Conservation (phyloP, 2,329 filamentous ascomycete species). For the Ophiocordyceps camponoti-rufipedis region DNA sequence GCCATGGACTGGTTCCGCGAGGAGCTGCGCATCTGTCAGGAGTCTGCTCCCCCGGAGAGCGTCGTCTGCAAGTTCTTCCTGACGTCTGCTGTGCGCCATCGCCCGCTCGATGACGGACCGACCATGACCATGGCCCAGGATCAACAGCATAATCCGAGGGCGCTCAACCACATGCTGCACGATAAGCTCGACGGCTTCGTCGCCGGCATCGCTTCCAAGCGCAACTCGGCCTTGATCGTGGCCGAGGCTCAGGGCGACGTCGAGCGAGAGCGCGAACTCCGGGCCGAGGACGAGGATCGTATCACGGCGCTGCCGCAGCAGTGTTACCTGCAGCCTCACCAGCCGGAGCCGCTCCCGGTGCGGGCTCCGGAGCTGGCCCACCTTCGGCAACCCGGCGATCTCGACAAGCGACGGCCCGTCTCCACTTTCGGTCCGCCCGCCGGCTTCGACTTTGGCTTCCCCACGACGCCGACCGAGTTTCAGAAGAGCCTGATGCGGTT, state of each 20-base stretch:
- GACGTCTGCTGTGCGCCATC: slow-evolving; percentile 41
- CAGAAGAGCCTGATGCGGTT: slow-evolving; percentile 84
- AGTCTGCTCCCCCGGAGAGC: slow-evolving; percentile 72
- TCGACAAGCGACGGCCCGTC: slow-evolving; percentile 23
- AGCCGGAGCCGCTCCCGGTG: slow-evolving; percentile 6
- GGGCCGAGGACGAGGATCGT: slow-evolving; percentile 66
- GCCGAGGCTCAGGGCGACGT: slow-evolving; percentile 65
- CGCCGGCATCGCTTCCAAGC: slow-evolving; percentile 69
- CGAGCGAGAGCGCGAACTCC: slow-evolving; percentile 62
- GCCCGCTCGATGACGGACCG: slow-evolving; percentile 19
- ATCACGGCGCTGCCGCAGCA: slow-evolving; percentile 64
- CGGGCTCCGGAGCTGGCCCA: slow-evolving; percentile 37
- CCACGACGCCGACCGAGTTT: slow-evolving; percentile 67
- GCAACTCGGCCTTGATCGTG: slow-evolving; percentile 67
- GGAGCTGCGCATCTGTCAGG: slow-evolving; percentile 78
- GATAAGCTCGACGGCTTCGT: slow-evolving; percentile 80
- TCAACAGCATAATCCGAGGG: slow-evolving; percentile 25
- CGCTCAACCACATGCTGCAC: slow-evolving; percentile 59
- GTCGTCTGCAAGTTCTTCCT: slow-evolving; percentile 93
- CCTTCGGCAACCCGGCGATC: slow-evolving; percentile 26
- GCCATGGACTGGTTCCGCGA: slow-evolving; percentile 97
- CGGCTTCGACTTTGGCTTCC: slow-evolving; percentile 67
- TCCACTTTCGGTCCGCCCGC: slow-evolving; percentile 40
- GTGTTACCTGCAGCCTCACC: slow-evolving; percentile 41
- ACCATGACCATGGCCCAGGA: slow-evolving; percentile 20